Conservation (phyloP, 2,329 filamentous ascomycete species). For the Colletotrichum incanum region DNA sequence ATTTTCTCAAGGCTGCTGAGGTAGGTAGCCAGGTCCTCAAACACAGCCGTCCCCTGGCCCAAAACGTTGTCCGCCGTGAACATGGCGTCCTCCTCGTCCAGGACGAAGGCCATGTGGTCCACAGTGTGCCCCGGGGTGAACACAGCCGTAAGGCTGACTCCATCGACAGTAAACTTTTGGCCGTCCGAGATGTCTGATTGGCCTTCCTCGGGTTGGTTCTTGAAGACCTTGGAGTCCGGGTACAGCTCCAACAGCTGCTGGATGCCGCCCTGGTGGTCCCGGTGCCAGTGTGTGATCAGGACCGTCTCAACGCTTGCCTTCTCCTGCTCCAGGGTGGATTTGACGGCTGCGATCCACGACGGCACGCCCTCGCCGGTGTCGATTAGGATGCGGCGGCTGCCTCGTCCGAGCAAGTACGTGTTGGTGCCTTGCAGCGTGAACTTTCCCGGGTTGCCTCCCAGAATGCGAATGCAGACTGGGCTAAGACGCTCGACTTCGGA, state of each 20-base stretch:
- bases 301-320: constrained; percentile 77
- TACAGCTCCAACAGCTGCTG: constrained; percentile 75
- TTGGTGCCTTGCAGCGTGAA: constrained; percentile 86
- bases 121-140: constrained; percentile 78
- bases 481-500: constrained; percentile 85
- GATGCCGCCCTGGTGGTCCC: constrained; percentile 87
- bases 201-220: constrained; percentile 70
- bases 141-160: constrained; percentile 77
- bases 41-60: constrained; percentile 88
- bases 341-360: constrained; percentile 79
- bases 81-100: constrained; percentile 85
- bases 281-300: constrained; percentile 93
- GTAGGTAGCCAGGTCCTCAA: constrained; percentile 82
- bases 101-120: constrained; percentile 85
- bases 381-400: constrained; percentile 81
- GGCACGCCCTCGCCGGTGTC: constrained; percentile 90
- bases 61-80: constrained; percentile 93
- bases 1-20: constrained; percentile 79
- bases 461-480: constrained; percentile 83
- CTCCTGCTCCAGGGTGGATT: constrained; percentile 76
- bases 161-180: constrained; percentile 70
- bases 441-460: constrained; percentile 93
- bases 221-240: constrained; percentile 77
- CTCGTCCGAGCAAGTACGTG: constrained; percentile 91
- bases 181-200: constrained; percentile 67